Base-by-base conservation (phyloP, 148 eudicot species). In the Rhododendron molle region DNA sequence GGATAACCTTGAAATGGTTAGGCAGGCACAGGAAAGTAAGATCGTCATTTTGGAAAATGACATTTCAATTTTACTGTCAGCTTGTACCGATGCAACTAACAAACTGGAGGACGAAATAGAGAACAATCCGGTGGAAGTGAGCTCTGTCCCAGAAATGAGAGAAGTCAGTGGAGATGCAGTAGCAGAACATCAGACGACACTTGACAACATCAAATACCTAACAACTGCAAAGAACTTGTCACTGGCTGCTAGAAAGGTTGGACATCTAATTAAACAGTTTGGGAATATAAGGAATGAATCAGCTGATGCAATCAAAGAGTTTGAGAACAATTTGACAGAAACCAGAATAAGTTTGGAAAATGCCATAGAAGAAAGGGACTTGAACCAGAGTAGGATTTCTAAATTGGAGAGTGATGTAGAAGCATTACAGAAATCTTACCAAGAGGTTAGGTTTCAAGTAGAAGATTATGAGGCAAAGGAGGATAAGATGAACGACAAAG, bases 341-440 rank as follows among this genome's bases (percentile, higher is more conserved):
- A 85, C 88, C 74, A 89, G 88, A 81, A 82, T 38, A 28, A 58
- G 89, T 83, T 85, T 85, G 54, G 90, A 91, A 67, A 92, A 89
- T 83, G 89, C 86, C 83, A 82, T 81, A 71, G 90, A 88, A 90
- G 97, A 94, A 89, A 91, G 91, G 72, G 93, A 91, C 86, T 78
- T 86, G 67, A 83, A 86, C 85, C 86, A 76, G 82, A 85, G 84
- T 72, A 90, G 86, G 88, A 87, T 91, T 86, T 89, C 86, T 43
- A 85, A 88, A 87, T 84, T 95, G 89, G 97, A 94, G 88, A 87
- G 87, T 84, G 92, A 96, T 86, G 76, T 93, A 79, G 91, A 92
- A 76, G 88, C 72, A 85, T 78, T 87, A 74, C 90, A 93, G 58
- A 90, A 88, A 77, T 67, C 86, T 65, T 90, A 91, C 88, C 87